These are phyloP conservation scores for Phytopythium vexans DNA, from an alignment of 352 stramenopile genomes.

Conservation along the genomic window DNA sequence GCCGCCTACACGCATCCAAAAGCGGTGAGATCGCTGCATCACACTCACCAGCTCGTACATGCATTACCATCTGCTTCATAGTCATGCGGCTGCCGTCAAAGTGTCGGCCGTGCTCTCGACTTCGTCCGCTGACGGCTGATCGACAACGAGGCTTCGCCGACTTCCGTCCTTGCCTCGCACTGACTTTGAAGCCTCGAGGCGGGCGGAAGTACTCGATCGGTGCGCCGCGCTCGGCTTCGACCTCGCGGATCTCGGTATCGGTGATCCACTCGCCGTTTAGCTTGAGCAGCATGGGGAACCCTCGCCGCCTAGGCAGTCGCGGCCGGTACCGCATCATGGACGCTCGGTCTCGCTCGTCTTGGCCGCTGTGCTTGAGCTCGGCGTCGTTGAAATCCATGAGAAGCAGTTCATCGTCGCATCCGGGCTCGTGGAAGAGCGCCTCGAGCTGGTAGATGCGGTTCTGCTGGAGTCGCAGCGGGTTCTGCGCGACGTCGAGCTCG, in stretches of 20 bases:
- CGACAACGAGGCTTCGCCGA: neutral
- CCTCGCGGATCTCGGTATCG: slow-evolving; percentile 38
- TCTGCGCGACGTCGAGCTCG: slow-evolving; percentile 50
- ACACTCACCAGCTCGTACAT: neutral
- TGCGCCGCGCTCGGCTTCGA: slow-evolving; percentile 46
- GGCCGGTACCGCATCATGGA: slow-evolving; percentile 28
- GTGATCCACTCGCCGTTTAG: slow-evolving; percentile 66
- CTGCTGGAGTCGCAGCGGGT: slow-evolving; percentile 54
- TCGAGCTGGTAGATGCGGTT: slow-evolving; percentile 77
- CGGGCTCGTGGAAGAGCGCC: slow-evolving; percentile 24
- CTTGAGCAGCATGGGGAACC: slow-evolving; percentile 63
- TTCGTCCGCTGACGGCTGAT: neutral
- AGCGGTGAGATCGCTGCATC: neutral
- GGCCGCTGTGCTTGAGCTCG: slow-evolving; percentile 20
- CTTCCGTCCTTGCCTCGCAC: neutral
- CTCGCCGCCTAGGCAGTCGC: slow-evolving; percentile 38
- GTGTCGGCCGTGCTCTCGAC: slow-evolving; percentile 10
- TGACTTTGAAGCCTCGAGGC: neutral
- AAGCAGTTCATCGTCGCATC: slow-evolving; percentile 32
- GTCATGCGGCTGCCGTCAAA: slow-evolving; percentile 73
- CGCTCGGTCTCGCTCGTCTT: neutral
- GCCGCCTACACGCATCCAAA: slow-evolving; percentile 19
- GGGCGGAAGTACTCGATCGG: slow-evolving; percentile 42
- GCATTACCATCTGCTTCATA: slow-evolving; percentile 46
- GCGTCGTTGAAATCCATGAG: slow-evolving; percentile 35